Percentiles rank a stretch among this genome's conserved stretches.
Conservation (phyloP, 176 grass and related monocot species). For the Rhynchospora pubera region DNA sequence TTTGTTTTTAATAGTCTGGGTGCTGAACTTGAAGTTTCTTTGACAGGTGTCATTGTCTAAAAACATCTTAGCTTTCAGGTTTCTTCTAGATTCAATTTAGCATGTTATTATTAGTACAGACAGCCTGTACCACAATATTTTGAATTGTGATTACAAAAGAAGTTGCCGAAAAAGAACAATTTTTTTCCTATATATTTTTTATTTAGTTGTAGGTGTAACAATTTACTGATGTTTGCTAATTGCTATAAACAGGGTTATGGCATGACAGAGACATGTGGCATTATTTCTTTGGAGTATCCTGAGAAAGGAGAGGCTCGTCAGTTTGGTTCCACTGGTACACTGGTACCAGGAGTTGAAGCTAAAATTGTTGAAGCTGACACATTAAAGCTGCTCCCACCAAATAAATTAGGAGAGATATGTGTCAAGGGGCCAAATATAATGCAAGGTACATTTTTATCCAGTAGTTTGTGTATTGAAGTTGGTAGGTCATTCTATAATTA, state of each 20-base stretch:
- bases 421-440: slow-evolving; percentile 80
- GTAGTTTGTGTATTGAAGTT: background rate
- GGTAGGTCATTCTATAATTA: background rate
- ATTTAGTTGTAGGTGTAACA: background rate
- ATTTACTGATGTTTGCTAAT: background rate
- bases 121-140: background rate
- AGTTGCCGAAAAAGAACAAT: background rate
- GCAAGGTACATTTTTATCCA: slow-evolving; percentile 44
- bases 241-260: slow-evolving; percentile 60
- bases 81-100: background rate
- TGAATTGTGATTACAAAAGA: background rate
- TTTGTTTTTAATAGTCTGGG: no score
- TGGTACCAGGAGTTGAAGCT: slow-evolving; percentile 58
- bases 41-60: background rate
- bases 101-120: background rate
- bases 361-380: slow-evolving; percentile 64
- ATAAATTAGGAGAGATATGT: slow-evolving; percentile 82
- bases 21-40: background rate
- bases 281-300: slow-evolving; percentile 58
- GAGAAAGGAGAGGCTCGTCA: slow-evolving; percentile 30
- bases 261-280: slow-evolving; percentile 85
- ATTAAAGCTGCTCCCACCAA: slow-evolving; percentile 47
- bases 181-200: background rate
- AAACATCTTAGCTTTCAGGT: background rate
- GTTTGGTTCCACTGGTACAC: slow-evolving; percentile 66